Evolutionary conservation across 2,329 filamentous ascomycete species (phyloP).

Genomic region (Penicillium sclerotiorum): DNA sequence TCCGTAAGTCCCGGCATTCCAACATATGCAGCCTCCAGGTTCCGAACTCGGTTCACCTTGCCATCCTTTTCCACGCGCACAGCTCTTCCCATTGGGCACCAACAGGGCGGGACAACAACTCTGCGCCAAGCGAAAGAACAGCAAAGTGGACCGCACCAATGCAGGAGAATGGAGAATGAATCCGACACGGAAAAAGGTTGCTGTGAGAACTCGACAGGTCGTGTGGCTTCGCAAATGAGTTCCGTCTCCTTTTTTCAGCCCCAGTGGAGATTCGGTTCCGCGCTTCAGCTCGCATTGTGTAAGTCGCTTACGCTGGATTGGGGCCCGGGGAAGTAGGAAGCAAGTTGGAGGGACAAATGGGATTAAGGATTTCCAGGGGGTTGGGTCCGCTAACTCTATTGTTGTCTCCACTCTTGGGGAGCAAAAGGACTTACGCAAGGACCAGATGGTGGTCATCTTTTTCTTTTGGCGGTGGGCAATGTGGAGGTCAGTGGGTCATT

Average conservation of each 20-base stretch:
- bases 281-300: too few species aligned
- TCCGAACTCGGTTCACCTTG: background rate
- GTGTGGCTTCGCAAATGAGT: too few species aligned
- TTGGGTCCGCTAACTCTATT: conserved; percentile 23
- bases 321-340: too few species aligned
- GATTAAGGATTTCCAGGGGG: conserved; percentile 16
- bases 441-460: conserved; percentile 9
- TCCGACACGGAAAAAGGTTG: background rate
- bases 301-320: too few species aligned
- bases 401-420: conserved; percentile 6
- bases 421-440: conserved; percentile 14
- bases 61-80: background rate
- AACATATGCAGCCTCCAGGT: too few species aligned
- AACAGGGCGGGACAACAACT: background rate
- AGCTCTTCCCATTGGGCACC: background rate
- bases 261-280: too few species aligned
- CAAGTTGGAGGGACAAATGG: background rate
- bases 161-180: background rate
- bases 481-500: conserved; percentile 7
- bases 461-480: background rate
- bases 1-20: too few species aligned
- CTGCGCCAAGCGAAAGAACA: background rate
- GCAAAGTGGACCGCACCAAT: background rate
- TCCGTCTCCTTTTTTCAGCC: too few species aligned
- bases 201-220: too few species aligned